Evolutionary conservation across 208 protist species (phyloP).

Genomic region (Eutreptiella sp.): DNA sequence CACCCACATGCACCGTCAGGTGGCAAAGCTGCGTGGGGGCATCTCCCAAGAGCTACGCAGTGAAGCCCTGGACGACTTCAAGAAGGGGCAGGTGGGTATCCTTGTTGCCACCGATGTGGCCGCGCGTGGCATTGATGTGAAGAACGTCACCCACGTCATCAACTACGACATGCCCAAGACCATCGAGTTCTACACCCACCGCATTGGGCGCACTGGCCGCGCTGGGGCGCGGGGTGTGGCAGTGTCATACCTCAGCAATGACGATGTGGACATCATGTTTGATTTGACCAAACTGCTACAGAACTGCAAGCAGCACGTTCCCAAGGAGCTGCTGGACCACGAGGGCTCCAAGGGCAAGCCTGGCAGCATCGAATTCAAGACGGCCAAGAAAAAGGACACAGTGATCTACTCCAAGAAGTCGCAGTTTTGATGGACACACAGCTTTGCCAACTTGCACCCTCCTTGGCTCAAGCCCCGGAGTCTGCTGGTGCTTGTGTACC

Average conservation of each 20-base stretch:
- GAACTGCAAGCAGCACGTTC: conserved; percentile 4
- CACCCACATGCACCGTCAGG: too few species aligned
- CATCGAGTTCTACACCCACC: conserved; percentile 42
- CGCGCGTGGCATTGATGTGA: conserved; percentile 69
- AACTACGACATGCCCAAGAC: conserved; percentile 76
- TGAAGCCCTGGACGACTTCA: conserved; percentile 55
- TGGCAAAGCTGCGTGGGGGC: conserved; percentile 44
- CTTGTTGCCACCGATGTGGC: conserved; percentile 76
- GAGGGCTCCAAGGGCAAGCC: background rate
- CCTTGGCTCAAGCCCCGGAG: too few species aligned
- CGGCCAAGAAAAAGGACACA: too few species aligned
- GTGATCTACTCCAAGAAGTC: too few species aligned
- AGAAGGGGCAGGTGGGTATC: conserved; percentile 47
- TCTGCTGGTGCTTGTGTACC: too few species aligned
- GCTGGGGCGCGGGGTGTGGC: conserved; percentile 53
- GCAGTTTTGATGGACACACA: too few species aligned
- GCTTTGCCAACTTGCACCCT: too few species aligned
- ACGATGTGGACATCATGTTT: conserved; percentile 55
- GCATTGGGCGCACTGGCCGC: conserved; percentile 64
- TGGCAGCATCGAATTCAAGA: background rate
- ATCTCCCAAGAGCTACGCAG: conserved; percentile 60
- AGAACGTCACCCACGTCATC: conserved; percentile 66
- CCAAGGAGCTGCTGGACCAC: conserved; percentile 25
- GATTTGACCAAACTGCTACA: conserved; percentile 51
- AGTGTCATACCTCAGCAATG: conserved; percentile 50